Evolutionary conservation across 1,284 basidiomycete species (phyloP).

Genomic region (Schizophyllum commune): DNA sequence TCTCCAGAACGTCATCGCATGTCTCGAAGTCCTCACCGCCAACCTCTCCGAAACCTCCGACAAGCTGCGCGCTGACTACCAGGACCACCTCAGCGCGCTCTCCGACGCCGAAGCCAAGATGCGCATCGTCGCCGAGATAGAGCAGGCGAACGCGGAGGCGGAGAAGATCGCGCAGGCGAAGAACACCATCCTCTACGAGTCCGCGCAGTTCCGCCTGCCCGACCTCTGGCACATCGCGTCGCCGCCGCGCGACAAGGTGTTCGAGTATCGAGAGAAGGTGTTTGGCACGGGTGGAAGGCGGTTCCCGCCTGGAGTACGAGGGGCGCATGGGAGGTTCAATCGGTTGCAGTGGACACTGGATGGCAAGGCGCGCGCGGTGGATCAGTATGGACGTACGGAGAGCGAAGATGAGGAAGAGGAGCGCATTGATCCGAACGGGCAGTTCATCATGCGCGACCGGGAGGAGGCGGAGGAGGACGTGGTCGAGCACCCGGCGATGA

Average conservation of each 20-base stretch:
- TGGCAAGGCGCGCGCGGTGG: constrained; percentile 52
- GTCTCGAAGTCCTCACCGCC: constrained; percentile 41
- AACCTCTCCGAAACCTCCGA: constrained; percentile 47
- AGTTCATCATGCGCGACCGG: constrained; percentile 13
- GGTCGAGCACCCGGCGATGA: constrained; percentile 48
- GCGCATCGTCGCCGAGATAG: constrained; percentile 41
- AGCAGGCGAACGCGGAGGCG: constrained; percentile 37
- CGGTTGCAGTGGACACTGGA: constrained; percentile 63
- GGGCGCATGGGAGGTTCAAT: constrained; percentile 51
- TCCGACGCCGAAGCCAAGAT: constrained; percentile 36
- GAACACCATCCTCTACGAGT: constrained; percentile 62
- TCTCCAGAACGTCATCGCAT: constrained; percentile 35
- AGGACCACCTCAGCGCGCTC: constrained; percentile 39
- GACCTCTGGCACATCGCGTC: constrained; percentile 61
- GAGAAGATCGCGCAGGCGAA: constrained; percentile 54
- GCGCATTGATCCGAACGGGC: constrained; percentile 30
- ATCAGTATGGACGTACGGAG: constrained; percentile 61
- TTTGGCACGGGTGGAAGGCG: constrained; percentile 41
- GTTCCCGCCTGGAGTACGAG: constrained; percentile 37
- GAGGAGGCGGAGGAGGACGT: constrained; percentile 45
- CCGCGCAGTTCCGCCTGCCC: constrained; percentile 54
- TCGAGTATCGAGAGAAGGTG: constrained; percentile 51
- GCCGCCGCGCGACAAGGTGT: constrained; percentile 53
- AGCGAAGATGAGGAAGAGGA: constrained; percentile 68
- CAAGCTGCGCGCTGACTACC: constrained; percentile 47